phyloP scores from a whole-genome alignment of 305 asterid species.

The Andrographis paniculata region DNA sequence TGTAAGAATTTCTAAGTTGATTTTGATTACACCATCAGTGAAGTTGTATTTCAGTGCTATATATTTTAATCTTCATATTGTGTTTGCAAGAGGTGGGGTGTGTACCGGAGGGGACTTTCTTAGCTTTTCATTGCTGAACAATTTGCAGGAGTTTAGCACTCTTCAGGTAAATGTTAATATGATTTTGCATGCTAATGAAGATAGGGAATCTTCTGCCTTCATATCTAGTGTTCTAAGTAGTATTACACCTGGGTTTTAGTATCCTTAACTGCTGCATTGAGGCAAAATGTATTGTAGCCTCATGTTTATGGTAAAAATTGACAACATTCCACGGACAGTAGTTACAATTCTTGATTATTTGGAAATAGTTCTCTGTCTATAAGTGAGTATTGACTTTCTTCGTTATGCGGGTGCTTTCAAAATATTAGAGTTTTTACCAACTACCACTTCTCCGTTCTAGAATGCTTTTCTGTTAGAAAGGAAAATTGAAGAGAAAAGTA shows the following conservation, averaged over 20 bases:
- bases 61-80: constrained; percentile 39
- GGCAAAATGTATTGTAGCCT: not conserved
- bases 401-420: too few relatives aligned
- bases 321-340: not conserved
- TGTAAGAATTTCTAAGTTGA: constrained; percentile 6
- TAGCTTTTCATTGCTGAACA: constrained; percentile 47
- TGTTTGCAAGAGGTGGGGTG: constrained; percentile 59
- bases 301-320: constrained; percentile 4
- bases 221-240: constrained; percentile 17
- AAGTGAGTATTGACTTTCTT: too few relatives aligned
- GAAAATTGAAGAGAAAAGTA: too few relatives aligned
- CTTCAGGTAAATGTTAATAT: constrained; percentile 40
- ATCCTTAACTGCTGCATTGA: too few relatives aligned
- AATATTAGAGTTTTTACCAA: too few relatives aligned
- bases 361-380: too few relatives aligned
- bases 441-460: too few relatives aligned
- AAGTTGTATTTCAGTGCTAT: constrained; percentile 19
- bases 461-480: too few relatives aligned
- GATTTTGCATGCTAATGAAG: constrained; percentile 21
- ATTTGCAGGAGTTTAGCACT: constrained; percentile 33
- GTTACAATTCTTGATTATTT: not conserved
- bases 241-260: constrained; percentile 3
- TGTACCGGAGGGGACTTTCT: constrained; percentile 39
- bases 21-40: not conserved
- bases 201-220: constrained; percentile 16